These are phyloP conservation scores for Vitis rotundifolia DNA, from an alignment of 164 flowering plant genomes.

Conservation along the genomic window DNA sequence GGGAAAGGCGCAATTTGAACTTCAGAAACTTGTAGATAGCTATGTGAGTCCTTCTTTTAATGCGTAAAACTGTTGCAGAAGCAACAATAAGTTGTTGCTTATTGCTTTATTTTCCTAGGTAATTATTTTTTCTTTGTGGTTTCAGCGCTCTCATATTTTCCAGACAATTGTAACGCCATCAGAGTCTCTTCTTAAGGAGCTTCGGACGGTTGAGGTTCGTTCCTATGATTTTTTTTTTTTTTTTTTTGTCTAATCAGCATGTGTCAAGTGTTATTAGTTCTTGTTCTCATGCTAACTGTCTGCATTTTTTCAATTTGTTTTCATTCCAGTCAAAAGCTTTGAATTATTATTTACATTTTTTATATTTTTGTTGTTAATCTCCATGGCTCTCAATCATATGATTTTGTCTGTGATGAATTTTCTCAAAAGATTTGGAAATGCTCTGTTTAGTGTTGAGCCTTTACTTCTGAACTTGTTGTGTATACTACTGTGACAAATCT, in stretches of 20 bases:
- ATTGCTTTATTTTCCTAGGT: background rate
- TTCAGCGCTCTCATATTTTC: slow-evolving; percentile 84
- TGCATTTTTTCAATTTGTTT: background rate
- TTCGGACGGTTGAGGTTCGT: slow-evolving; percentile 83
- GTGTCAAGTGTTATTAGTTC: background rate
- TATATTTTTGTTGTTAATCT: too few relatives aligned
- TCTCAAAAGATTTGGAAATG: too few relatives aligned
- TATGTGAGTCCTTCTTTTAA: slow-evolving; percentile 60
- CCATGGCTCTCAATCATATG: too few relatives aligned
- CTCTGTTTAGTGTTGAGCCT: too few relatives aligned
- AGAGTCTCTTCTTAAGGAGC: slow-evolving; percentile 91
- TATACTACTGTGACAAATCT: too few relatives aligned
- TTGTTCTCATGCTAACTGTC: background rate
- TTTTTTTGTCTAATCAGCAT: background rate
- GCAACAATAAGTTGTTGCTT: background rate
- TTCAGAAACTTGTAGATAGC: slow-evolving; percentile 77
- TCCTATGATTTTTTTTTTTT: background rate
- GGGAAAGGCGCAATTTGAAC: slow-evolving; percentile 82
- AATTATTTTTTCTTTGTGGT: slow-evolving; percentile 10
- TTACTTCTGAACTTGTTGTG: too few relatives aligned
- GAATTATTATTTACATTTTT: too few relatives aligned
- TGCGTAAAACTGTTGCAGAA: background rate
- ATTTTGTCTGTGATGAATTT: too few relatives aligned
- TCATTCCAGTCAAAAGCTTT: background rate
- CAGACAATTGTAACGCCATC: slow-evolving; percentile 88